phyloP scores from a whole-genome alignment of 805 yeast species.

The Teunomyces tritomae region DNA sequence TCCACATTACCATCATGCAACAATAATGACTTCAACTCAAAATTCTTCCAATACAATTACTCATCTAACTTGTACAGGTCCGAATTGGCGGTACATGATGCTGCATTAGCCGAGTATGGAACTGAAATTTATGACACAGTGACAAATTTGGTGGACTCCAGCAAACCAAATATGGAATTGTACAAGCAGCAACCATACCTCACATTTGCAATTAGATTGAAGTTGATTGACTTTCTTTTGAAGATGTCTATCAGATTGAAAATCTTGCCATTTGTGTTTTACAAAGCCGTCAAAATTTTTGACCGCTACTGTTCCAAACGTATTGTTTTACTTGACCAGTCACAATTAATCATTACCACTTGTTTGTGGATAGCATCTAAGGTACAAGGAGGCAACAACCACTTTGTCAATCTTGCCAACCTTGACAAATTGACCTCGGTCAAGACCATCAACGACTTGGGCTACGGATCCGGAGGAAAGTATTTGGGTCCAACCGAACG shows the following conservation, averaged over 20 bases:
- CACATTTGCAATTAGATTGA: slow-evolving; percentile 67
- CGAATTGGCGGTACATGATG: slow-evolving; percentile 49
- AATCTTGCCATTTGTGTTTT: slow-evolving; percentile 64
- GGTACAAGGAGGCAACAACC: slow-evolving; percentile 72
- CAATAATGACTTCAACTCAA: neutral
- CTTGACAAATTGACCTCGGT: slow-evolving; percentile 20
- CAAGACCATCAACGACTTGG: slow-evolving; percentile 36
- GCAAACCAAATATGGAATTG: slow-evolving; percentile 51
- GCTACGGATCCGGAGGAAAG: slow-evolving; percentile 54
- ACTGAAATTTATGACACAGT: slow-evolving; percentile 45
- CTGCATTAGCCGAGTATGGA: slow-evolving; percentile 49
- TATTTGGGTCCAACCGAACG: slow-evolving; percentile 70
- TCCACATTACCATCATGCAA: neutral
- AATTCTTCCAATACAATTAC: slow-evolving; percentile 46
- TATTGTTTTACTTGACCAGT: slow-evolving; percentile 79
- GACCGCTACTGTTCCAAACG: slow-evolving; percentile 91
- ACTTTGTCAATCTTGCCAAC: slow-evolving; percentile 49
- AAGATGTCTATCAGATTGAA: slow-evolving; percentile 66
- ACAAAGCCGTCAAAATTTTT: slow-evolving; percentile 69
- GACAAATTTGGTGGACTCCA: slow-evolving; percentile 29
- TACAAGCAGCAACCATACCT: slow-evolving; percentile 89
- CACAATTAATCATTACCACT: slow-evolving; percentile 87
- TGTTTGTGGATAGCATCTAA: slow-evolving; percentile 93
- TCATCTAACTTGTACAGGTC: slow-evolving; percentile 48
- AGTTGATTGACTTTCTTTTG: slow-evolving; percentile 74